Conservation (phyloP, 2,329 filamentous ascomycete genomes). For the Podosphaera leucotricha region DNA sequence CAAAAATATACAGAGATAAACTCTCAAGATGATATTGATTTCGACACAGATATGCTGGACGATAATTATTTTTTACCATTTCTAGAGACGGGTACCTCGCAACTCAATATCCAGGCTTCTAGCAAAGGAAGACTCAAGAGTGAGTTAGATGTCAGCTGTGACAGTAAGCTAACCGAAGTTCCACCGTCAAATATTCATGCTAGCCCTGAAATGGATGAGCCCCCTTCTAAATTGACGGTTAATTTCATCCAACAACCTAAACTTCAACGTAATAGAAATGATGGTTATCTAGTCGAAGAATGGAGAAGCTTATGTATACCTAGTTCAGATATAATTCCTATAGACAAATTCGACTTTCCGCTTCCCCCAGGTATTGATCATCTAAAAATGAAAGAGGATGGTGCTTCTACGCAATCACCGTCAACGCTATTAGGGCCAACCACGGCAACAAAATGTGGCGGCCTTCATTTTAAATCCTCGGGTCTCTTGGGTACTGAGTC, state of each 20-base stretch:
- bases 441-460: conserved; percentile 3
- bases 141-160: conserved; percentile 4
- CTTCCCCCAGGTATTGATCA: conserved; percentile 2
- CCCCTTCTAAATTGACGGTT: conserved; percentile 5
- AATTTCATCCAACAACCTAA: conserved; percentile 5
- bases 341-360: conserved; percentile 12
- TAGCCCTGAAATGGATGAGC: conserved; percentile 11
- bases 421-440: not conserved
- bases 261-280: conserved; percentile 2
- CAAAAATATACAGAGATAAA: conserved; percentile 6
- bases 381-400: no score
- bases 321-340: conserved; percentile 14
- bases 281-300: conserved; percentile 15
- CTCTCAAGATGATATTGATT: conserved; percentile 10
- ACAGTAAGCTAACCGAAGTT: conserved; percentile 9
- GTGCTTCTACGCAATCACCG: conserved; percentile 2
- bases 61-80: conserved; percentile 3
- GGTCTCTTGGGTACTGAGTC: conserved; percentile 16
- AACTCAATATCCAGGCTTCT: conserved; percentile 11
- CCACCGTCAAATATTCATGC: conserved; percentile 11
- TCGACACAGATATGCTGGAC: conserved; percentile 4
- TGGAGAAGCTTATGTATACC: conserved; percentile 12
- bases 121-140: conserved; percentile 3
- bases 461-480: conserved; percentile 7
- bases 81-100: conserved; percentile 12